Percentiles rank a stretch among this genome's conserved stretches.
phyloP scores from a whole-genome alignment of 495 filamentous ascomycete genomes.

The Penicillium subrubescens region DNA sequence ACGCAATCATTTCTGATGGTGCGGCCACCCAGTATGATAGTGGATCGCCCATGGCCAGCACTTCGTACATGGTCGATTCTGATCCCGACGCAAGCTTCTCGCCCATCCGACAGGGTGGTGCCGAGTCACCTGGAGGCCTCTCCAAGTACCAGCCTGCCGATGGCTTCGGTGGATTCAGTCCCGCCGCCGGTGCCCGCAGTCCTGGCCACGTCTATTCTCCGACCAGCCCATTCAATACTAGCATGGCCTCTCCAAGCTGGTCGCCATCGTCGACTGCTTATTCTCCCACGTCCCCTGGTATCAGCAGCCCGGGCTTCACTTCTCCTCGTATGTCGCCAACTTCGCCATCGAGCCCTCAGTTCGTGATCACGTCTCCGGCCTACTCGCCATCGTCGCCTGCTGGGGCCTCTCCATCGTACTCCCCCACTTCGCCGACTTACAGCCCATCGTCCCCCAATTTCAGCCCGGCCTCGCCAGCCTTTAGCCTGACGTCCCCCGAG shows the following conservation, averaged over 20 bases:
- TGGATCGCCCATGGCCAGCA: constrained; percentile 83
- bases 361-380: constrained; percentile 74
- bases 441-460: constrained; percentile 65
- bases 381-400: constrained; percentile 84
- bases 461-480: constrained; percentile 60
- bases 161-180: constrained; percentile 63
- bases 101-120: constrained; percentile 76
- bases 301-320: constrained; percentile 29
- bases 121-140: constrained; percentile 77
- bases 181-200: constrained; percentile 63
- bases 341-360: constrained; percentile 69
- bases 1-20: constrained; percentile 69
- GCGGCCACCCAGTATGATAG: constrained; percentile 94
- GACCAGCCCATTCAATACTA: constrained; percentile 77
- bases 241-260: constrained; percentile 27
- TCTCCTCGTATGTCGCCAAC: constrained; percentile 68
- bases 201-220: constrained; percentile 74
- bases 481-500: constrained; percentile 61
- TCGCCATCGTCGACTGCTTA: constrained; percentile 5
- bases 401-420: constrained; percentile 78
- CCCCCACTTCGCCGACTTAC: constrained; percentile 69
- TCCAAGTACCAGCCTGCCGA: constrained; percentile 58
- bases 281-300: constrained; percentile 65
- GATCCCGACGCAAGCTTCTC: constrained; percentile 85
- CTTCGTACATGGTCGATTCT: constrained; percentile 71